A percentile compares a stretch with the other conserved stretches of the same genome.
phyloP scores from a whole-genome alignment of 2,329 filamentous ascomycete genomes.

The Fusarium citri region DNA sequence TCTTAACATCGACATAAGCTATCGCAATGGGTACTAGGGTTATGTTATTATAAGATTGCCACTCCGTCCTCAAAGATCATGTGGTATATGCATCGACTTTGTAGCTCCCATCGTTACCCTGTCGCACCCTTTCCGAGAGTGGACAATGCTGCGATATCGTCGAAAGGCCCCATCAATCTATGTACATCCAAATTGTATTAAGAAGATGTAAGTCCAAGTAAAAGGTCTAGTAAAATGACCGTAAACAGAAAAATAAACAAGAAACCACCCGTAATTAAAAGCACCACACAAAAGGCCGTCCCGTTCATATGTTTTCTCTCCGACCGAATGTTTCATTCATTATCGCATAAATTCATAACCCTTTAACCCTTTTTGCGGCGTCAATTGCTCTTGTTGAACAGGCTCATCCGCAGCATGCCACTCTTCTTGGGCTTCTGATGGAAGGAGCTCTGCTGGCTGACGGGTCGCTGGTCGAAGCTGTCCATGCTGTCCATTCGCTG shows the following conservation, averaged over 20 bases:
- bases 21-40: neutral
- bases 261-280: slow-evolving; percentile 1
- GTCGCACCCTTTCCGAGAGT: neutral
- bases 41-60: neutral
- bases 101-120: neutral
- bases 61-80: neutral
- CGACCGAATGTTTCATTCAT: slow-evolving; percentile 24
- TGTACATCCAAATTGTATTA: slow-evolving; percentile 26
- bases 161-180: slow-evolving; percentile 6
- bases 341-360: slow-evolving; percentile 35
- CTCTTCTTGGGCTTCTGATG: slow-evolving; percentile 34
- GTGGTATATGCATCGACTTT: neutral
- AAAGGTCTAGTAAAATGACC: neutral
- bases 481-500: slow-evolving; percentile 42
- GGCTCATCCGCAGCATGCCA: slow-evolving; percentile 38
- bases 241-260: neutral
- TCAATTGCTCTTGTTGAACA: slow-evolving; percentile 39
- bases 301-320: slow-evolving; percentile 14
- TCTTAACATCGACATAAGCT: neutral
- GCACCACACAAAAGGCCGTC: slow-evolving; percentile 6
- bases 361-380: neutral
- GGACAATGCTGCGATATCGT: neutral
- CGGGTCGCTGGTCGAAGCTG: slow-evolving; percentile 38
- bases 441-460: slow-evolving; percentile 40
- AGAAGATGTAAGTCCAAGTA: slow-evolving; percentile 21